phyloP scores from a whole-genome alignment of 257 asterid species.

The Ocimum tenuiflorum region DNA sequence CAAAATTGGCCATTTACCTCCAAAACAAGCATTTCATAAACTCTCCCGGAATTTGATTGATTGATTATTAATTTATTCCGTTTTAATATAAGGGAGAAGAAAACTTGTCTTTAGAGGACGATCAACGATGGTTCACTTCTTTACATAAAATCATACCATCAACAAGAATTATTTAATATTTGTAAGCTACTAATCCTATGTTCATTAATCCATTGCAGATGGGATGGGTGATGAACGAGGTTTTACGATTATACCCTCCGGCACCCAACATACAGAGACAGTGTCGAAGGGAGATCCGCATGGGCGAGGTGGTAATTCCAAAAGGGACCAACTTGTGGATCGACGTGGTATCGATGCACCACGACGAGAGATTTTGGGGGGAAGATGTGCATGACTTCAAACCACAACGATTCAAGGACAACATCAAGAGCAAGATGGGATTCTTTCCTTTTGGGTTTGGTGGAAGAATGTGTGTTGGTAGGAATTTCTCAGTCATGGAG shows the following conservation, averaged over 20 bases:
- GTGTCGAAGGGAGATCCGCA: slow-evolving; percentile 59
- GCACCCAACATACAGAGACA: slow-evolving; percentile 83
- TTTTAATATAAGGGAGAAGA: no score
- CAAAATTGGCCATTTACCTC: no score
- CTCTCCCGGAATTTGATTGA: no score
- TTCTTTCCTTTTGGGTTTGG: slow-evolving; percentile 85
- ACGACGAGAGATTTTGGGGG: slow-evolving; percentile 63
- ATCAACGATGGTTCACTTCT: no score
- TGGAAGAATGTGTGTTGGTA: slow-evolving; percentile 85
- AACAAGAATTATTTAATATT: no score
- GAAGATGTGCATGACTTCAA: slow-evolving; percentile 64
- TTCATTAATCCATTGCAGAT: no score
- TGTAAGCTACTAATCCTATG: no score
- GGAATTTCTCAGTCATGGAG: slow-evolving; percentile 64
- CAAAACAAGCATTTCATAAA: no score
- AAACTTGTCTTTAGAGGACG: no score
- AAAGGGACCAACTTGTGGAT: slow-evolving; percentile 81
- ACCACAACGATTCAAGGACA: slow-evolving; percentile 57
- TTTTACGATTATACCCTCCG: slow-evolving; percentile 61
- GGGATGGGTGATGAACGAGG: slow-evolving; percentile 94
- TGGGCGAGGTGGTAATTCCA: slow-evolving; percentile 45
- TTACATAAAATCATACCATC: no score
- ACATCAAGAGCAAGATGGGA: slow-evolving; percentile 67
- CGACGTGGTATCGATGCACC: slow-evolving; percentile 81
- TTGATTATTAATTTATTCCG: no score